Base-by-base conservation (phyloP, 164 flowering plant species). In the Magnolia sinica region DNA sequence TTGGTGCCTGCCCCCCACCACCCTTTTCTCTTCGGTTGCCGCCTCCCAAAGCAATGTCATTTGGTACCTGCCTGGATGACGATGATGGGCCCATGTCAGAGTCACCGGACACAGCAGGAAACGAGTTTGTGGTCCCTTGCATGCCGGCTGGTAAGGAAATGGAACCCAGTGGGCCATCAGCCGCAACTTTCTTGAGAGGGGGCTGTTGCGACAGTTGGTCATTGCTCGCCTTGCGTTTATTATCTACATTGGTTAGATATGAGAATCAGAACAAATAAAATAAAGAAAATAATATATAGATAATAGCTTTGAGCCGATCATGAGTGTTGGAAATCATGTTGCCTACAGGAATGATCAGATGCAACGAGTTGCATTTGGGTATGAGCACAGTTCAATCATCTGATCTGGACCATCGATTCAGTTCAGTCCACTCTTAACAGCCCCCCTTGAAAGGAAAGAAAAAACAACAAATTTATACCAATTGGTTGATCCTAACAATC, bases 211-310 rank as follows among this genome's bases (percentile, higher is more conserved):
- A 71, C 58, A 80, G 67, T 80, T 85, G 84, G 73, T 91, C 97
- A 71, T 78, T 77, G 83, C 88, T 88, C 6, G 88, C 90, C 81
- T 90, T 95, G 65, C 97, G 90, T 82, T 93, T 93, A 76, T 93
- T 93, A 76, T 83, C 98, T 95, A 73, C 49, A 83, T 63, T 70
- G 18, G 79, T 72, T 74, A 37, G 2, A 63, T 37, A 19, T 74
- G 73, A 29, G 58, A 51, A 67, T 8, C 65, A 55, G 31, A 37
- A 1, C 61, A 55, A 55, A 16, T 11, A 9, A 52, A 51, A 55
- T 14, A 55, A 55, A 55, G 3, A 55, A 55, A 55, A 55, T 0
- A 37, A 55, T 2, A 55, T 55, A 55, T 13, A 55, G 16, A 55
- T 55, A 8, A 55, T 16, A 55, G 61, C 61, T 55, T 55, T 37